Evolutionary conservation across 495 filamentous ascomycete species (phyloP).

Genomic region (Pseudevernia furfuracea): DNA sequence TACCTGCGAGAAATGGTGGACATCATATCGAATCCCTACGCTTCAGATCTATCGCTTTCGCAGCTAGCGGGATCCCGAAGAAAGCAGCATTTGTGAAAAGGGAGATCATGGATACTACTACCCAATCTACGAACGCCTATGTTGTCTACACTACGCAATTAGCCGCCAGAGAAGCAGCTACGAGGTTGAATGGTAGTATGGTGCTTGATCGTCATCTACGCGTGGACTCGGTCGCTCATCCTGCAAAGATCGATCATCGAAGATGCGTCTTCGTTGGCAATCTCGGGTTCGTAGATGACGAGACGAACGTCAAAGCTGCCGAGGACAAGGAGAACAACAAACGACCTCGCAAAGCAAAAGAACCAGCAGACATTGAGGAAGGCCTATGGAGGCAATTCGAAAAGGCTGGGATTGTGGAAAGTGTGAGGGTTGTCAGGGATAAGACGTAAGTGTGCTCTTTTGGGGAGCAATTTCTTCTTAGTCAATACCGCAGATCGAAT

Average conservation of each 20-base stretch:
- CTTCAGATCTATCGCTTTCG: conserved; percentile 86
- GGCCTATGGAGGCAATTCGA: conserved; percentile 84
- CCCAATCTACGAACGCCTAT: conserved; percentile 91
- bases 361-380: conserved; percentile 87
- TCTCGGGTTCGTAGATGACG: conserved; percentile 87
- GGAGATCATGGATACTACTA: conserved; percentile 76
- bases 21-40: conserved; percentile 83
- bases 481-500: neutral
- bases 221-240: conserved; percentile 85
- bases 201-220: conserved; percentile 83
- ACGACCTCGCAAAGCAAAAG: conserved; percentile 55
- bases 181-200: conserved; percentile 71
- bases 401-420: conserved; percentile 72
- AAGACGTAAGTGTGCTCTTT: conserved; percentile 34
- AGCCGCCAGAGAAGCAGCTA: conserved; percentile 68
- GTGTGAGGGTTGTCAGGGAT: conserved; percentile 88
- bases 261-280: conserved; percentile 97
- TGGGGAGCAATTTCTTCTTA: neutral
- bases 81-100: conserved; percentile 81
- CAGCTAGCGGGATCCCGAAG: conserved; percentile 66
- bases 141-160: conserved; percentile 68
- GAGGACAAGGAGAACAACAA: conserved; percentile 50
- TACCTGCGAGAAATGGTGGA: conserved; percentile 37
- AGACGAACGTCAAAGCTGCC: conserved; percentile 48
- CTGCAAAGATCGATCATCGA: conserved; percentile 68